phyloP scores from a whole-genome alignment of 1,139 yeast genomes.

The Debaryomyces udenii region DNA sequence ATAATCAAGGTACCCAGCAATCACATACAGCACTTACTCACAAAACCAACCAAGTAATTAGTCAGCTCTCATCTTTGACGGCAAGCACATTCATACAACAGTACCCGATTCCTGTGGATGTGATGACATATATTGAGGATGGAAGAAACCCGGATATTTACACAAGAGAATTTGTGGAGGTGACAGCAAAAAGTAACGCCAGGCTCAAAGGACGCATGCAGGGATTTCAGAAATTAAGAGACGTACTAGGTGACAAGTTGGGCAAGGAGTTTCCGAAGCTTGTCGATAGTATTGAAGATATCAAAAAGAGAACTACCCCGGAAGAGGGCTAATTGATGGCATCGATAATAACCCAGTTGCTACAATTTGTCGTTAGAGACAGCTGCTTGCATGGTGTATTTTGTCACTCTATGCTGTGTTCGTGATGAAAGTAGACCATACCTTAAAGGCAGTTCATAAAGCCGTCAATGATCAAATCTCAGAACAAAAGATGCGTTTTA shows the following conservation, averaged over 20 bases:
- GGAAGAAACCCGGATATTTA: conserved; percentile 97
- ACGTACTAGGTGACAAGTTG: conserved; percentile 69
- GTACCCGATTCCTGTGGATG: conserved; percentile 72
- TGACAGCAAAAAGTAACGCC: conserved; percentile 86
- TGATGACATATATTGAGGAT: conserved; percentile 83
- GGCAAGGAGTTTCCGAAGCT: conserved; percentile 78
- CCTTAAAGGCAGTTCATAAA: too few species aligned
- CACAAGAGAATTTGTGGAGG: conserved; percentile 93
- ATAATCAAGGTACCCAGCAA: conserved; percentile 78
- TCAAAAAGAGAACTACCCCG: conserved; percentile 28
- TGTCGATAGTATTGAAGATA: conserved; percentile 40
- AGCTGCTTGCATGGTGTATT: too few species aligned
- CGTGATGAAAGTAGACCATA: too few species aligned
- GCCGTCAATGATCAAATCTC: too few species aligned
- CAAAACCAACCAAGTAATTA: conserved; percentile 44
- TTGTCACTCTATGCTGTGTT: too few species aligned
- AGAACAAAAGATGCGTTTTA: too few species aligned
- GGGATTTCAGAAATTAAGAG: conserved; percentile 61
- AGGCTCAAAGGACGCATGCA: conserved; percentile 79
- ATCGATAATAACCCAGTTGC: too few species aligned
- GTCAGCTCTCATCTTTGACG: conserved; percentile 40
- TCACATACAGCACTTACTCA: conserved; percentile 48
- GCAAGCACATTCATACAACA: conserved; percentile 36
- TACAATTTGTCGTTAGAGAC: too few species aligned
- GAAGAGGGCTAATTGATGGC: conserved; percentile 5